Evolutionary conservation across 495 filamentous ascomycete genomes (phyloP).

Genomic region (Penicillium manginii): DNA sequence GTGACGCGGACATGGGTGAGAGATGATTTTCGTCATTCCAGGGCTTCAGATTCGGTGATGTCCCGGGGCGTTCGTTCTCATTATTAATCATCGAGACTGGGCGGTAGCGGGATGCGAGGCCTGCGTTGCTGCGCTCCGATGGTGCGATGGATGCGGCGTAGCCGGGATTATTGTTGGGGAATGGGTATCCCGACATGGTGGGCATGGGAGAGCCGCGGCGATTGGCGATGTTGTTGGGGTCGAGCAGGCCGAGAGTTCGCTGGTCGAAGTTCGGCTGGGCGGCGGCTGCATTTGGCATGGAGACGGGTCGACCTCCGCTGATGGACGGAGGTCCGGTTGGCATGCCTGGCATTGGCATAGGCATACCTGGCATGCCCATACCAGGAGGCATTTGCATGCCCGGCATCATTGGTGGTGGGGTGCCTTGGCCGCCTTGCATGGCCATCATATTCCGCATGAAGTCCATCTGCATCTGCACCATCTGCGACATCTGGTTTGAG

Average conservation of each 20-base stretch:
- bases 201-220: conserved; percentile 41
- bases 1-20: conserved; percentile 11
- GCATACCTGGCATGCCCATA: conserved; percentile 21
- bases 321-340: conserved; percentile 23
- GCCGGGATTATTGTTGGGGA: conserved; percentile 40
- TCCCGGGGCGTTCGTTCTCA: conserved; percentile 46
- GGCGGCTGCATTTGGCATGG: conserved; percentile 38
- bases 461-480: conserved; percentile 95
- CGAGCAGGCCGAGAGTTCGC: conserved; percentile 82
- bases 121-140: conserved; percentile 91
- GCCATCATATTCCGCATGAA: conserved; percentile 79
- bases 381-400: conserved; percentile 8
- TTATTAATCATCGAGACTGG: conserved; percentile 68
- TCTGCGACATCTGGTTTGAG: conserved; percentile 83
- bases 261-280: conserved; percentile 34
- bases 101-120: conserved; percentile 87
- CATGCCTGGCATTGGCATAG: conserved; percentile 18
- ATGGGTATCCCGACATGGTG: conserved; percentile 31
- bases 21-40: conserved; percentile 53
- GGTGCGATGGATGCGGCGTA: conserved; percentile 84
- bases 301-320: conserved; percentile 38
- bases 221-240: conserved; percentile 66
- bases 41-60: conserved; percentile 52
- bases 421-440: conserved; percentile 55
- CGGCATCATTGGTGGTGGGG: conserved; percentile 28